Evolutionary conservation across 2,329 filamentous ascomycete species (phyloP).

Genomic region (Botryotinia convoluta): DNA sequence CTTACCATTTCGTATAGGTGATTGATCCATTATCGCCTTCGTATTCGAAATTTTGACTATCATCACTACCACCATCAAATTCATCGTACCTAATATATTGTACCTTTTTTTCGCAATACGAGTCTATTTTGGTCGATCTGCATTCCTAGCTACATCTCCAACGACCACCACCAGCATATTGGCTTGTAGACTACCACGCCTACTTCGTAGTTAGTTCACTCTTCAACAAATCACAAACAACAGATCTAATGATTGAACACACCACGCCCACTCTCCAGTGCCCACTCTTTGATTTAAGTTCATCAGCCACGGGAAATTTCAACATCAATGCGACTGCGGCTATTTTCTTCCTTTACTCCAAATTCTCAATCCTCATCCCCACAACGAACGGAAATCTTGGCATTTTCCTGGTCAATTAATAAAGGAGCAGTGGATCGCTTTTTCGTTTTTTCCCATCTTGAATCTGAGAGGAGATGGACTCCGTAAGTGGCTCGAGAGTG

Average conservation of each 20-base stretch:
- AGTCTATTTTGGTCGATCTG: constrained; percentile 9
- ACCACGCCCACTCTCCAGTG: background rate
- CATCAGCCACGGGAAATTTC: background rate
- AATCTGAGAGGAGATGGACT: background rate
- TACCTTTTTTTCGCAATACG: background rate
- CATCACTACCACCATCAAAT: background rate
- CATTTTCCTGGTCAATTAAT: background rate
- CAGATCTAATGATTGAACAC: background rate
- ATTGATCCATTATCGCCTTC: background rate
- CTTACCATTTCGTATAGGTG: background rate
- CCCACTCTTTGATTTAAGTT: background rate
- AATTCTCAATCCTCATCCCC: background rate
- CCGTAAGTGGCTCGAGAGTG: background rate
- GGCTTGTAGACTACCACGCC: background rate
- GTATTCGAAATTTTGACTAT: background rate
- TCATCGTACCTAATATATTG: background rate
- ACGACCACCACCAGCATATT: background rate
- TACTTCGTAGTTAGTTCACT: background rate
- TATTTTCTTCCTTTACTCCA: background rate
- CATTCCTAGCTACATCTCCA: background rate
- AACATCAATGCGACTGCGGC: background rate
- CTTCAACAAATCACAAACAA: background rate
- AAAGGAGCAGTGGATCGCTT: background rate
- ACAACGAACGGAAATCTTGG: background rate
- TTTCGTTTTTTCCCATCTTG: background rate